A percentile compares a stretch with the other conserved stretches of the same genome.
phyloP scores from a whole-genome alignment of 352 stramenopile species.

The Peronospora belbahrii region DNA sequence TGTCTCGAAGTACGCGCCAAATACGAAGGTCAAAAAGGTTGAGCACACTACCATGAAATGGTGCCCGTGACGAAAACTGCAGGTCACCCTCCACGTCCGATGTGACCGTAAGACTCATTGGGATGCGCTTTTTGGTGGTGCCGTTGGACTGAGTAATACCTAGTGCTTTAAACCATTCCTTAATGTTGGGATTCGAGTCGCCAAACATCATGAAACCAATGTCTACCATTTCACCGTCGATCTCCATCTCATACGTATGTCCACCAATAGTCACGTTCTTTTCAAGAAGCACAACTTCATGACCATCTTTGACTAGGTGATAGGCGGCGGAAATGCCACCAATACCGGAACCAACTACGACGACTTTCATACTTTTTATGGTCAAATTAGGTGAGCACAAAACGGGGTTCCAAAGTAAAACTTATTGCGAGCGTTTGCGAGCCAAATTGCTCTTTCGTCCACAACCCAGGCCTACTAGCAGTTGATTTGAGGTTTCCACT shows the following conservation, averaged over 20 bases:
- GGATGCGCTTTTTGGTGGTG: conserved; percentile 81
- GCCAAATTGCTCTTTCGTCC: conserved; percentile 9
- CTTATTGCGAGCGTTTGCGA: conserved; percentile 12
- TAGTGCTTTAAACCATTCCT: conserved; percentile 84
- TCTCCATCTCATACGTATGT: conserved; percentile 84
- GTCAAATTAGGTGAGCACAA: neutral
- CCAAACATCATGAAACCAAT: conserved; percentile 89
- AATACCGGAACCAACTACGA: conserved; percentile 79
- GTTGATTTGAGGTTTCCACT: neutral
- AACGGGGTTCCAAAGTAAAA: conserved; percentile 11
- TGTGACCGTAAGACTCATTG: conserved; percentile 82
- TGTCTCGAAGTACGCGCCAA: conserved; percentile 81
- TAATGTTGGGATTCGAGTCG: conserved; percentile 88
- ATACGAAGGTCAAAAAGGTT: conserved; percentile 71
- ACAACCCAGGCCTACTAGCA: no score
- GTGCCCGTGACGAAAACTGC: conserved; percentile 78
- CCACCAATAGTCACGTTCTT: conserved; percentile 74
- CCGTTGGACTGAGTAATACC: conserved; percentile 78
- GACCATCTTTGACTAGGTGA: conserved; percentile 74
- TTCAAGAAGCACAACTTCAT: conserved; percentile 76
- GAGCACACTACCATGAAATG: conserved; percentile 52
- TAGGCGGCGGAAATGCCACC: conserved; percentile 78
- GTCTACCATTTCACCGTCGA: conserved; percentile 78
- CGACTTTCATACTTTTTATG: conserved; percentile 60
- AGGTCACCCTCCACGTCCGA: conserved; percentile 73